These are phyloP conservation scores for Talaromyces sp. DNA, from an alignment of 2,329 filamentous ascomycete species.

Conservation along the genomic window DNA sequence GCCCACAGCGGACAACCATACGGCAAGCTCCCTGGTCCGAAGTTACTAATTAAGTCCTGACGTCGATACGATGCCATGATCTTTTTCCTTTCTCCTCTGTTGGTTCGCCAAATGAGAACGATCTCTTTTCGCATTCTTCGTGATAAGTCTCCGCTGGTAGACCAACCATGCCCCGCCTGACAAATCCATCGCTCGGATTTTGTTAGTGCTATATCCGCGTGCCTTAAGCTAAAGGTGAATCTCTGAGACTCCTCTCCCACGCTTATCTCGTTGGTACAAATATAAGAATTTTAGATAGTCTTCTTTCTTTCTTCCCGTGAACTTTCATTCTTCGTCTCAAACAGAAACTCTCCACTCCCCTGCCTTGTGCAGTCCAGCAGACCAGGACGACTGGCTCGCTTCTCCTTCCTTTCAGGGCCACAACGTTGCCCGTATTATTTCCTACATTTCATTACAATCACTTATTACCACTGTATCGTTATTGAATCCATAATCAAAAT, in stretches of 20 bases:
- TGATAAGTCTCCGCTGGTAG: background rate
- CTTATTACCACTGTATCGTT: background rate
- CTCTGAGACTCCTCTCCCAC: background rate
- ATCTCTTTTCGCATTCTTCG: background rate
- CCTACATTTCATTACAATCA: background rate
- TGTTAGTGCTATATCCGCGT: background rate
- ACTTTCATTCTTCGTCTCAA: background rate
- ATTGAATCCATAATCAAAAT: background rate
- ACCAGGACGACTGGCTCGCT: background rate
- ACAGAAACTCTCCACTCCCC: background rate
- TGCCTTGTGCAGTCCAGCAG: constrained; percentile 1
- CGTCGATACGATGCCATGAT: background rate
- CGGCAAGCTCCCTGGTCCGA: background rate
- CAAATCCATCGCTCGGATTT: constrained; percentile 6
- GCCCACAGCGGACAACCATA: background rate
- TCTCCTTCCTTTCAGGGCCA: background rate
- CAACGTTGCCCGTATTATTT: background rate
- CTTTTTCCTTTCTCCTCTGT: background rate
- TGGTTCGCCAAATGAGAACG: background rate
- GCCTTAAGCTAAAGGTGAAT: background rate
- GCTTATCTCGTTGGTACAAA: background rate
- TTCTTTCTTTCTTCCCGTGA: background rate
- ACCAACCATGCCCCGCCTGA: background rate
- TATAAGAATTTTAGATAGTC: background rate
- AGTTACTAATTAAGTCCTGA: background rate